Conservation (phyloP, 495 filamentous ascomycete genomes). For the Cercophora scortea region DNA sequence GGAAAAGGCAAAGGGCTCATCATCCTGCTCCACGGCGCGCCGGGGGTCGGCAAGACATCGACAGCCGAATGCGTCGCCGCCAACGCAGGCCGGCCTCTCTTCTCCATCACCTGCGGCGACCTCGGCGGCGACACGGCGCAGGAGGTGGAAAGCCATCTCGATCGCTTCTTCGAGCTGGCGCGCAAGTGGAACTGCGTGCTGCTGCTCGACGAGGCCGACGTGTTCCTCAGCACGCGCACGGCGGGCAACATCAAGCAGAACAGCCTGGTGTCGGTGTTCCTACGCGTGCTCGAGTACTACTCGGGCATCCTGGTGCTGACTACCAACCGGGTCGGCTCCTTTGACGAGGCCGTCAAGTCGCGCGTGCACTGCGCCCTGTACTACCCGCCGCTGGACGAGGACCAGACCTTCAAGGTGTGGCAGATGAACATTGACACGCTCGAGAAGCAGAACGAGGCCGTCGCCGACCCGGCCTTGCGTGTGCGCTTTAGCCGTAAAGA, state of each 20-base stretch:
- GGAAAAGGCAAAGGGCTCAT: conserved; percentile 51
- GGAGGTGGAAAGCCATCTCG: conserved; percentile 29
- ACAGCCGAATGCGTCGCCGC: conserved; percentile 49
- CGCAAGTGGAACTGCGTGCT: conserved; percentile 50
- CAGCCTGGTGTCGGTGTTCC: conserved; percentile 45
- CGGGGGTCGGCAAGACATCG: conserved; percentile 55
- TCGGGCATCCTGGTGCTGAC: conserved; percentile 44
- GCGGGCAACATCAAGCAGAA: background rate
- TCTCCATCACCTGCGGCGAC: conserved; percentile 48
- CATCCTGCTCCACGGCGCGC: conserved; percentile 43
- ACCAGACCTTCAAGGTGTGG: conserved; percentile 74
- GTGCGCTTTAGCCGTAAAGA: background rate
- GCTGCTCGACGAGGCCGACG: conserved; percentile 46
- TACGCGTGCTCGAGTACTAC: conserved; percentile 46
- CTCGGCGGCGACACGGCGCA: conserved; percentile 42
- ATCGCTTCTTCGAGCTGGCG: conserved; percentile 42
- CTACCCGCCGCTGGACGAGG: conserved; percentile 51
- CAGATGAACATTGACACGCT: conserved; percentile 58
- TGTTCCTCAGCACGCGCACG: conserved; percentile 38
- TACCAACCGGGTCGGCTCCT: conserved; percentile 39
- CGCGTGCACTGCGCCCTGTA: conserved; percentile 40
- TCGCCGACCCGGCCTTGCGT: conserved; percentile 4
- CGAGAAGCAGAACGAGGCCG: conserved; percentile 47
- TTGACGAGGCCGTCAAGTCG: conserved; percentile 44
- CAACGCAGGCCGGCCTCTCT: conserved; percentile 41